Evolutionary conservation across 2,329 filamentous ascomycete genomes (phyloP), one percentile per base, ranked within the genome.

Genomic region (Uncinocarpus reesii): DNA sequence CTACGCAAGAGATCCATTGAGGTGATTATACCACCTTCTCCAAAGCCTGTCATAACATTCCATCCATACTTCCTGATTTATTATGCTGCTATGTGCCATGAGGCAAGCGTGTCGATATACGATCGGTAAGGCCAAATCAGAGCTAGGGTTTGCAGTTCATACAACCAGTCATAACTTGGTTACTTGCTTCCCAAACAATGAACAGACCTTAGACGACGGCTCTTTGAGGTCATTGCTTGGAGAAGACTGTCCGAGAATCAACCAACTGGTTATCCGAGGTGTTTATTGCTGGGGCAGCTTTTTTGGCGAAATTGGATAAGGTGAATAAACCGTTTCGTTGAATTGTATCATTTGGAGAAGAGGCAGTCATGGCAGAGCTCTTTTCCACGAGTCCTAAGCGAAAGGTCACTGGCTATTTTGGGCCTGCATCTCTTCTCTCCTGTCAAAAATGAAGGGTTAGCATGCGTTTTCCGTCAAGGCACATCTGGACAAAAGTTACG

Each of bases 401-500:
- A 11, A n/a, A 8, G 41, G 10, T 23, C 29, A 15, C 11, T 43
- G 26, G 41, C 41, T 13, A 15, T 24, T 34, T 7, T 34, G 28
- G 18, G 18, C n/a, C 15, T 32, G 35, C 20, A 38, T 15, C 24
- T 47, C 45, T 24, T 47, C 26, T 28, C 18, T 5, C 34, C 35
- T 47, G 36, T 24, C 26, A 21, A 41, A 34, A n/a, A 41, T 16
- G 26, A 16, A 32, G 6, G 3, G 36, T 47, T 24, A 41, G 35
- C 24, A 40, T 41, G 16, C n/a, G 11, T 36, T 24, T 40, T 47
- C 35, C 41, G 26, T 26, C 32, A 38, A 10, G 31, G 16, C 24
- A 16, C 16, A 23, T 28, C 16, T 32, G 18, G 10, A 11, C 26
- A 35, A 20, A 11, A 34, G 26, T 51, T 48, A 49, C 47, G 49